These are phyloP conservation scores for Maudiozyma bulderi DNA, from an alignment of 805 yeast genomes.

Conservation along the genomic window DNA sequence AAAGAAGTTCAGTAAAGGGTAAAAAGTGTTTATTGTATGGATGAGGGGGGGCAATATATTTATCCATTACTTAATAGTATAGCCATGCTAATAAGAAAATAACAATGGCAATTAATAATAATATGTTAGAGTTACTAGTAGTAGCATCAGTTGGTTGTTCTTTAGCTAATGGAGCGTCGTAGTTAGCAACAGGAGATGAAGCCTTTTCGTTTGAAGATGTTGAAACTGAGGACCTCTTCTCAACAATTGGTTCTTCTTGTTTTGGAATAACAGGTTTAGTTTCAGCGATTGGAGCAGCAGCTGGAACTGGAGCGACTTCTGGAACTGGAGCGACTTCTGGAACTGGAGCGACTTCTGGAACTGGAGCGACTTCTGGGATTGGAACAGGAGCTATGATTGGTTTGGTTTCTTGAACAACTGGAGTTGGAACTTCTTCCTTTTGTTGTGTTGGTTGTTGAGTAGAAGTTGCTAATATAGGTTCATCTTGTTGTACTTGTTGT, in stretches of 20 bases:
- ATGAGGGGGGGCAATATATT: no score
- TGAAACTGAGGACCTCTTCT: background rate
- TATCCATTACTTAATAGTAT: constrained; percentile 36
- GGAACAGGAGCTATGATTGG: constrained; percentile 1
- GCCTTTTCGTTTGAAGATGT: background rate
- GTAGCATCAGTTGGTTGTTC: constrained; percentile 16
- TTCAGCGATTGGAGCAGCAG: background rate
- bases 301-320: background rate
- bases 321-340: no score
- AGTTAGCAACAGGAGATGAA: constrained; percentile 9
- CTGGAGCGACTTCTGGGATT: background rate
- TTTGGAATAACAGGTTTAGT: background rate
- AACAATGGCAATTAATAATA: constrained; percentile 44
- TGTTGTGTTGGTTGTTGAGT: no score
- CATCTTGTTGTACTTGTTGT: background rate
- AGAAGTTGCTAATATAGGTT: background rate
- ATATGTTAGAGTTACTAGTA: constrained; percentile 43
- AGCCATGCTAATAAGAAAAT: constrained; percentile 61
- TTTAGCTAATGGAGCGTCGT: constrained; percentile 1
- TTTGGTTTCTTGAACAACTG: constrained; percentile 5
- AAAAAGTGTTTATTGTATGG: no score
- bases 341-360: background rate
- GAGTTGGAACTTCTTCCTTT: constrained; percentile 8
- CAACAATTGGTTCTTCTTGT: background rate
- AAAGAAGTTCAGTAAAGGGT: no score